Conservation (phyloP, 371 early-diverging fungal species). For the Actinomortierella ambigua region DNA sequence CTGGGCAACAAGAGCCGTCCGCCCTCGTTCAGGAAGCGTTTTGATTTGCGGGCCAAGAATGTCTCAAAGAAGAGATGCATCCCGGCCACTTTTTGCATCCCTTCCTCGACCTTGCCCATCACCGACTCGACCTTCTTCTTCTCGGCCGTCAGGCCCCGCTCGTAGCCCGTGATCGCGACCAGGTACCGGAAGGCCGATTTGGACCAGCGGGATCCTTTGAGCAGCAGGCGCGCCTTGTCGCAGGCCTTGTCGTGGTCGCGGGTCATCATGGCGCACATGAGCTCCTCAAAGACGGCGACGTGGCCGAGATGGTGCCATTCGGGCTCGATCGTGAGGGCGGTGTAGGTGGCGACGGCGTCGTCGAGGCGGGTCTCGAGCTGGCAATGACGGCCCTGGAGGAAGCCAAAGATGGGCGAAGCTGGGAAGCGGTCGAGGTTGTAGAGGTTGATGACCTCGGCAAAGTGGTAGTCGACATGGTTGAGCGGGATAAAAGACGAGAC, state of each 20-base stretch:
- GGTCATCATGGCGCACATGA: slow-evolving; percentile 44
- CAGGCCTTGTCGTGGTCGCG: slow-evolving; percentile 33
- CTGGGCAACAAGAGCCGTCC: slow-evolving; percentile 30
- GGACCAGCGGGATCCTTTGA: slow-evolving; percentile 44
- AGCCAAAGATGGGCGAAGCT: slow-evolving; percentile 30
- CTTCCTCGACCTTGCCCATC: slow-evolving; percentile 39
- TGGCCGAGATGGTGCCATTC: slow-evolving; percentile 33
- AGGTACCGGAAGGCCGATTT: slow-evolving; percentile 43
- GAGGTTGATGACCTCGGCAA: slow-evolving; percentile 44
- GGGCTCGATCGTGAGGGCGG: slow-evolving; percentile 21
- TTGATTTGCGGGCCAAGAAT: slow-evolving; percentile 44
- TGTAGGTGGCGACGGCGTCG: slow-evolving; percentile 30
- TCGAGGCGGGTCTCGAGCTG: slow-evolving; percentile 36
- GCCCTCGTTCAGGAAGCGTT: slow-evolving; percentile 37
- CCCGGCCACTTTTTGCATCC: slow-evolving; percentile 42
- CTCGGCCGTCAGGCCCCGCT: slow-evolving; percentile 31
- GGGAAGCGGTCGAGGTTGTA: slow-evolving; percentile 42
- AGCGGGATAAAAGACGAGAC: slow-evolving; percentile 42
- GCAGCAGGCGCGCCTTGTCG: slow-evolving; percentile 31
- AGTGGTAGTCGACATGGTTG: slow-evolving; percentile 41
- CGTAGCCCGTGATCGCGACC: slow-evolving; percentile 38
- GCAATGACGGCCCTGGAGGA: slow-evolving; percentile 42
- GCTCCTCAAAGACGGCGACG: slow-evolving; percentile 38
- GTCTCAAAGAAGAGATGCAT: slow-evolving; percentile 46
- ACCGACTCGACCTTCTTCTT: slow-evolving; percentile 31